These are phyloP conservation scores for Mesembryanthemum crystallinum DNA, from an alignment of 148 eudicot genomes.

Conservation along the genomic window DNA sequence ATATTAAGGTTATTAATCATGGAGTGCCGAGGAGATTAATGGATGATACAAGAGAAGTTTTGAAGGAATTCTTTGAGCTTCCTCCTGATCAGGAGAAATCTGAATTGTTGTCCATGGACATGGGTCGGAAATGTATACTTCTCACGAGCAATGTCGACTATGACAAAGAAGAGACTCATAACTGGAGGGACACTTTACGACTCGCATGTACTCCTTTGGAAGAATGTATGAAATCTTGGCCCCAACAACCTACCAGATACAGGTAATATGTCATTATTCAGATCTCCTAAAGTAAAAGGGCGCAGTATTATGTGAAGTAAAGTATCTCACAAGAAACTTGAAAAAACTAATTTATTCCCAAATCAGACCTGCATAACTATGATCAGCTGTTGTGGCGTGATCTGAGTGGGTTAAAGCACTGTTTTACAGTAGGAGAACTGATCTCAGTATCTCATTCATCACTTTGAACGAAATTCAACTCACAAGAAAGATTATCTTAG, in stretches of 20 bases:
- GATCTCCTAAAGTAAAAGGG: neutral
- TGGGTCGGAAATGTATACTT: neutral
- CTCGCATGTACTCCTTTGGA: constrained; percentile 1
- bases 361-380: no score
- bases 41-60: neutral
- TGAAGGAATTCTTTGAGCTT: constrained; percentile 10
- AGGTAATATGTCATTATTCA: neutral
- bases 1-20: constrained; percentile 17
- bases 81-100: constrained; percentile 12
- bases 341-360: no score
- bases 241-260: constrained; percentile 2
- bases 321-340: no score
- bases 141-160: constrained; percentile 4
- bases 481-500: neutral
- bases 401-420: no score
- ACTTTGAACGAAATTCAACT: no score
- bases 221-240: constrained; percentile 5
- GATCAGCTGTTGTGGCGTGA: no score
- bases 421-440: no score
- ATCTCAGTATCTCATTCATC: no score
- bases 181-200: constrained; percentile 7
- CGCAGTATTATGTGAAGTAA: no score
- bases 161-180: constrained; percentile 5
- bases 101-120: neutral
- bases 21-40: constrained; percentile 12